Conservation (phyloP, 2,329 filamentous ascomycete genomes). For the Tolypocladium cylindrosporum region DNA sequence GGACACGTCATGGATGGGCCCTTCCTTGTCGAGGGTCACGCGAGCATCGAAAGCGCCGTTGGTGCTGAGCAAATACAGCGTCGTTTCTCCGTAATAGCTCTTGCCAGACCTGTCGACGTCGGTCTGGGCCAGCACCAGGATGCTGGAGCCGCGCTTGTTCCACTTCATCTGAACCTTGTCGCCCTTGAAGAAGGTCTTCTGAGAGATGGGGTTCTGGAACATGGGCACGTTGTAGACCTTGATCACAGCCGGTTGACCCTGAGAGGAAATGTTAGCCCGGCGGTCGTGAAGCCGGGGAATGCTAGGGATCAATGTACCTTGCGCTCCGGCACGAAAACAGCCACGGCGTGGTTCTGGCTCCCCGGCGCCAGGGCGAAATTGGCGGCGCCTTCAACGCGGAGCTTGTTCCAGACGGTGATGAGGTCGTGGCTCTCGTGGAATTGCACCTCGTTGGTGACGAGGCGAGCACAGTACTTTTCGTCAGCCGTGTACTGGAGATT, state of each 20-base stretch:
- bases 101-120: conserved; percentile 98
- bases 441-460: conserved; percentile 94
- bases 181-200: conserved; percentile 99
- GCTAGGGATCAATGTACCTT: conserved; percentile 50
- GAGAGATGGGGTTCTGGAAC: conserved; percentile 73
- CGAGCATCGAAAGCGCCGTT: conserved; percentile 89
- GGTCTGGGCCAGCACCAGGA: conserved; percentile 93
- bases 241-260: conserved; percentile 89
- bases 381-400: conserved; percentile 80
- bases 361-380: conserved; percentile 88
- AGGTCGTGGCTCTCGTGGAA: conserved; percentile 89
- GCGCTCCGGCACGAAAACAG: conserved; percentile 89
- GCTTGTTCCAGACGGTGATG: conserved; percentile 84
- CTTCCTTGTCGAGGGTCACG: conserved; percentile 89
- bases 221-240: conserved; percentile 91
- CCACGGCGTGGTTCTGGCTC: conserved; percentile 73
- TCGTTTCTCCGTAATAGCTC: conserved; percentile 98
- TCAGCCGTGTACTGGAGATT: conserved; percentile 95
- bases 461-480: conserved; percentile 84
- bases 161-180: conserved; percentile 99
- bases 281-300: conserved; percentile 6
- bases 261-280: conserved; percentile 1
- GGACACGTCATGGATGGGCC: conserved; percentile 94
- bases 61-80: conserved; percentile 86
- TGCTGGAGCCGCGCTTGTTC: conserved; percentile 83